Conservation (phyloP, 208 protist genomes). For the Trypanosoma congolense region DNA sequence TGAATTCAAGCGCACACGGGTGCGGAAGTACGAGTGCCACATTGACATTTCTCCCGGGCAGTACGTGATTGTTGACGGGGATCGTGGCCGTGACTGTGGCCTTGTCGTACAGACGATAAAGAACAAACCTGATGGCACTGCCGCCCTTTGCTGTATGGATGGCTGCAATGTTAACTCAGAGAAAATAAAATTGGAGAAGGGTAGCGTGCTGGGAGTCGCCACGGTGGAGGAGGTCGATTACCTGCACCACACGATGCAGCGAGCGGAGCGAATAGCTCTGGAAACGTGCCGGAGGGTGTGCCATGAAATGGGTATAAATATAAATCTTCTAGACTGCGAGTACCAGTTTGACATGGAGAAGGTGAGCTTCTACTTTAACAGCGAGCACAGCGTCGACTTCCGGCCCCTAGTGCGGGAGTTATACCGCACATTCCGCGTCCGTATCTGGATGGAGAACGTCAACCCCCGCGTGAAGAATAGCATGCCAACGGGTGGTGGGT, state of each 20-base stretch:
- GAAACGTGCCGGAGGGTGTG: conserved; percentile 81
- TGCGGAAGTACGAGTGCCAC: conserved; percentile 70
- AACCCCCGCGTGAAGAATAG: conserved; percentile 83
- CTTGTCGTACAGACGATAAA: conserved; percentile 71
- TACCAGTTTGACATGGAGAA: conserved; percentile 94
- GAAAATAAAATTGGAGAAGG: conserved; percentile 76
- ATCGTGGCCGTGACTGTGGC: conserved; percentile 82
- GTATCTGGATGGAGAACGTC: conserved; percentile 92
- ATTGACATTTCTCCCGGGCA: conserved; percentile 53
- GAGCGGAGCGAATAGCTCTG: conserved; percentile 78
- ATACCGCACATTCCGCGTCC: conserved; percentile 84
- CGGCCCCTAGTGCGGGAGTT: conserved; percentile 82
- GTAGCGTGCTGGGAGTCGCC: conserved; percentile 62
- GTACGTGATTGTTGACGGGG: conserved; percentile 87
- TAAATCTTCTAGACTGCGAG: conserved; percentile 78
- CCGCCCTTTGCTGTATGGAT: conserved; percentile 62
- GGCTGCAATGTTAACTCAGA: conserved; percentile 55
- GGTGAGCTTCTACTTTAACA: conserved; percentile 90
- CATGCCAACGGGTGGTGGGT: conserved; percentile 39
- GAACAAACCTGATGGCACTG: conserved; percentile 34
- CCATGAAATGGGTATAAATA: conserved; percentile 75
- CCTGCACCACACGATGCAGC: conserved; percentile 70
- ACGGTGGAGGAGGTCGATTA: conserved; percentile 66
- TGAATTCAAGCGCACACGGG: conserved; percentile 77
- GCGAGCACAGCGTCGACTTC: conserved; percentile 87